Percentiles rank a stretch among this genome's conserved stretches.
phyloP scores from a whole-genome alignment of 352 stramenopile genomes.

The Phytopythium aichiense region DNA sequence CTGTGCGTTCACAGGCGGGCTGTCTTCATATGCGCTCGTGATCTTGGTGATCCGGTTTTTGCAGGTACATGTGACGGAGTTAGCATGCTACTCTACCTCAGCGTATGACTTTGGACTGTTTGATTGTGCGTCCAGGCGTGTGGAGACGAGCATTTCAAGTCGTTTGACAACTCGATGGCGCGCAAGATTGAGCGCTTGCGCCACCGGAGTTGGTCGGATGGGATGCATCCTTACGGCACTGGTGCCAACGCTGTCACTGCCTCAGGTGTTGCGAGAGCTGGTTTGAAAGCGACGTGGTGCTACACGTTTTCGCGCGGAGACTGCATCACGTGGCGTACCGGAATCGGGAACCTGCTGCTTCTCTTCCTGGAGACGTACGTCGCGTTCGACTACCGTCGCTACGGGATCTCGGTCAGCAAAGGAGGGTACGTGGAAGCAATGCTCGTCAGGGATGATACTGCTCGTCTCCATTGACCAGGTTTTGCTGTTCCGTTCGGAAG shows the following conservation, averaged over 20 bases:
- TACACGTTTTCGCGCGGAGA: conserved; percentile 70
- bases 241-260: background rate
- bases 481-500: conserved; percentile 16
- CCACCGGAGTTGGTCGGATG: conserved; percentile 4
- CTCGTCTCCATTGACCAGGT: background rate
- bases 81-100: background rate
- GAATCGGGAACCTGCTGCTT: conserved; percentile 68
- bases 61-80: conserved; percentile 34
- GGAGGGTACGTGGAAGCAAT: conserved; percentile 38
- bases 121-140: conserved; percentile 40
- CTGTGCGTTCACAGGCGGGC: conserved; percentile 92
- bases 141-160: conserved; percentile 57
- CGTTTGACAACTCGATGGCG: conserved; percentile 23
- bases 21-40: conserved; percentile 96
- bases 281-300: conserved; percentile 31
- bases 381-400: conserved; percentile 79
- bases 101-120: background rate
- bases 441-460: background rate
- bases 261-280: conserved; percentile 3
- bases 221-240: background rate
- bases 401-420: conserved; percentile 71
- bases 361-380: conserved; percentile 84
- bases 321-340: conserved; percentile 57
- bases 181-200: conserved; percentile 12
- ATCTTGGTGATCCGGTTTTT: conserved; percentile 94